A percentile compares a stretch with the other conserved stretches of the same genome.
phyloP scores from a whole-genome alignment of 2,329 filamentous ascomycete genomes.

The Ophiobolus disseminans region DNA sequence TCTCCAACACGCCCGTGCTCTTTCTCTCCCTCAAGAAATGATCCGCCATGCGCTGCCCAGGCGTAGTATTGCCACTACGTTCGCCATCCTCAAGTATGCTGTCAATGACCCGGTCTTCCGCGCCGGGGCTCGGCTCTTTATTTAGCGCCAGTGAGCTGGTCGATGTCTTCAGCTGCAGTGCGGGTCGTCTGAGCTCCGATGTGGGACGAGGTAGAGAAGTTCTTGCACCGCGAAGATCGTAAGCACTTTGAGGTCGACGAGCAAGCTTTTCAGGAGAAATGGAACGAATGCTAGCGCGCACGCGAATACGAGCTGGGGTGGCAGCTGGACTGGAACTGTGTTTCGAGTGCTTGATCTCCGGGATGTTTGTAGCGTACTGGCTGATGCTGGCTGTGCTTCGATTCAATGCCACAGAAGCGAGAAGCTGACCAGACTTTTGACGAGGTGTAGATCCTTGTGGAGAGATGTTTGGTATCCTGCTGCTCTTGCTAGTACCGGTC shows the following conservation, averaged over 20 bases:
- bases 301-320: constrained; percentile 16
- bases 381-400: constrained; percentile 16
- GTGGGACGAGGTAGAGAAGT: constrained; percentile 3
- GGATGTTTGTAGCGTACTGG: constrained; percentile 20
- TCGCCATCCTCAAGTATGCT: constrained; percentile 11
- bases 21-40: constrained; percentile 32
- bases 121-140: constrained; percentile 22
- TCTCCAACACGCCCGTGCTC: constrained; percentile 12
- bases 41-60: constrained; percentile 42
- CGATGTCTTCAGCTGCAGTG: constrained; percentile 9
- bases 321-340: constrained; percentile 4
- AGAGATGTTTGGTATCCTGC: constrained; percentile 4
- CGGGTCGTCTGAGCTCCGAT: constrained; percentile 12
- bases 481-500: background rate
- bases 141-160: constrained; percentile 23
- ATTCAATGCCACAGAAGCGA: constrained; percentile 18
- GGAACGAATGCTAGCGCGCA: constrained; percentile 25
- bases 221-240: constrained; percentile 34
- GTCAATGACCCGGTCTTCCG: constrained; percentile 19
- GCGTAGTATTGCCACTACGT: constrained; percentile 29
- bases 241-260: constrained; percentile 40
- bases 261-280: constrained; percentile 29
- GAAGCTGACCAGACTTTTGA: constrained; percentile 27
- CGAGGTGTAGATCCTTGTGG: constrained; percentile 5
- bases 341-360: constrained; percentile 5